Evolutionary conservation across 2,329 filamentous ascomycete genomes (phyloP).

Genomic region (Thermothelomyces thermophilus): DNA sequence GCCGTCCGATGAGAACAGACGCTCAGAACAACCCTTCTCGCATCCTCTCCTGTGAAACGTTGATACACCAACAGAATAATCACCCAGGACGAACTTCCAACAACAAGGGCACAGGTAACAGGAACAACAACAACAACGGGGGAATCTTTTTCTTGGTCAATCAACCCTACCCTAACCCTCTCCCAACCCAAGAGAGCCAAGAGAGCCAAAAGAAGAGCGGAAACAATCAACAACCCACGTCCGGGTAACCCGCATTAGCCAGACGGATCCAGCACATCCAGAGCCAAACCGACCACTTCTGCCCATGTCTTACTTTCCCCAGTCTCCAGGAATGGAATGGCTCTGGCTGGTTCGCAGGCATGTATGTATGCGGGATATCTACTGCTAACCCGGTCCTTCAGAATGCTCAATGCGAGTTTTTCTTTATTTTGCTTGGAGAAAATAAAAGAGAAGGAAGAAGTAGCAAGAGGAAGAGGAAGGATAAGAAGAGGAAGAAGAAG

Average conservation of each 20-base stretch:
- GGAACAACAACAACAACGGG: neutral
- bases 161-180: neutral
- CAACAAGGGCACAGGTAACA: neutral
- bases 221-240: neutral
- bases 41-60: no score
- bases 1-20: no score
- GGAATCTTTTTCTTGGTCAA: slow-evolving; percentile 2
- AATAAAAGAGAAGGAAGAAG: neutral
- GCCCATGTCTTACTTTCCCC: neutral
- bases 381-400: neutral
- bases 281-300: neutral
- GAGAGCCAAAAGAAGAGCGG: neutral
- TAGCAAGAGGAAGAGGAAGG: no score
- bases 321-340: neutral
- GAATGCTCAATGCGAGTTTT: no score
- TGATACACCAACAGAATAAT: no score
- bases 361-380: neutral
- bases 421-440: no score
- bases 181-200: neutral
- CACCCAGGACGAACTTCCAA: no score
- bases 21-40: no score
- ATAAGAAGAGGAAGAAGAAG: no score
- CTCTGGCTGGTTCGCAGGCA: neutral
- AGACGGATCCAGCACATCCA: neutral
- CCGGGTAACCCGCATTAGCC: slow-evolving; percentile 7